Percentiles rank a stretch among this genome's conserved stretches.
phyloP scores from a whole-genome alignment of 2,329 filamentous ascomycete genomes.

The Colletotrichum cereale region DNA sequence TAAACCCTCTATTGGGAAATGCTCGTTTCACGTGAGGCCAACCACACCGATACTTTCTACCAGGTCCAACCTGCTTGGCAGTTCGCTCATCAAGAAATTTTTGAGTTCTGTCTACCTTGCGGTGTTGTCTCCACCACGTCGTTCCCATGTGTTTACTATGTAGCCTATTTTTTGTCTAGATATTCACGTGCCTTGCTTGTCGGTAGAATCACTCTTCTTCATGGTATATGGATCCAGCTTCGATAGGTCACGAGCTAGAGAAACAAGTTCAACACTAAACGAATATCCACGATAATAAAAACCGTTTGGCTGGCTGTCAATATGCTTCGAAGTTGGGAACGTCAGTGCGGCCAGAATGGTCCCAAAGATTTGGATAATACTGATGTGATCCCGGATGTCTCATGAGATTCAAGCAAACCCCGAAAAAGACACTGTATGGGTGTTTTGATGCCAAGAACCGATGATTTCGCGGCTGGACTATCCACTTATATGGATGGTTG shows the following conservation, averaged over 20 bases:
- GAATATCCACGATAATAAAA: background rate
- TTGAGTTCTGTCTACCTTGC: slow-evolving; percentile 2
- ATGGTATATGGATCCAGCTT: background rate
- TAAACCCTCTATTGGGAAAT: background rate
- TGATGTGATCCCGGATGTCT: background rate
- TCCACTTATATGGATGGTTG: background rate
- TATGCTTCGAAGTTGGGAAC: background rate
- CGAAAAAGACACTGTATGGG: background rate
- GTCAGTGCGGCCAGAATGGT: background rate
- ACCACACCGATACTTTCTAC: background rate
- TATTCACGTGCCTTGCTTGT: slow-evolving; percentile 1
- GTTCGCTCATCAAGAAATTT: background rate
- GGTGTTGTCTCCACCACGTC: slow-evolving; percentile 3
- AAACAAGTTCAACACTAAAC: background rate
- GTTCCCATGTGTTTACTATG: too few relatives aligned
- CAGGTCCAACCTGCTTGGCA: background rate
- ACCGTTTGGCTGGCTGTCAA: background rate
- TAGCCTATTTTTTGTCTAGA: background rate
- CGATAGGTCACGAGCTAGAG: background rate
- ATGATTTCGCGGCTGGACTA: background rate
- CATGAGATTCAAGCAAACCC: background rate
- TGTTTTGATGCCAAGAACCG: background rate
- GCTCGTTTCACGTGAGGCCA: background rate
- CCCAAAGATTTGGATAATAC: background rate
- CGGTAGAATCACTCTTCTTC: background rate